Percentiles rank a stretch among this genome's conserved stretches.
Conservation (phyloP, 768 basidiomycete species). For the Boletus sensibilis region DNA sequence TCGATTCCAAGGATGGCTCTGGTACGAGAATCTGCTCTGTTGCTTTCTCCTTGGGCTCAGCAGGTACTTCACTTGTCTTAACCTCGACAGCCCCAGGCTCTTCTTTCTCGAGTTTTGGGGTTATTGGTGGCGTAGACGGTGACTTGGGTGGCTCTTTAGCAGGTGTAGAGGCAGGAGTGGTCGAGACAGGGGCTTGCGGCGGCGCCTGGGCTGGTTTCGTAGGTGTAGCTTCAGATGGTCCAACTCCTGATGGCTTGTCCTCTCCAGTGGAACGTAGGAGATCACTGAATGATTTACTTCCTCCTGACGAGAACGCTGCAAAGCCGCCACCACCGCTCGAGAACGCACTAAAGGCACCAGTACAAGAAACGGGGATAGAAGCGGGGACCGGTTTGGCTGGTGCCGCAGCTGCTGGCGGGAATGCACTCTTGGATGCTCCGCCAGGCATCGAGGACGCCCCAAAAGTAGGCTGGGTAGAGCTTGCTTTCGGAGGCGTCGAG, state of each 20-base stretch:
- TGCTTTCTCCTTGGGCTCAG: conserved; percentile 9
- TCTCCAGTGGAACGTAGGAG: conserved; percentile 46
- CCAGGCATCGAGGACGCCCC: conserved; percentile 39
- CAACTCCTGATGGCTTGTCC: conserved; percentile 22
- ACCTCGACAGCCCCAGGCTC: not conserved
- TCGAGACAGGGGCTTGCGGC: conserved; percentile 3
- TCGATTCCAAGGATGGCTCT: conserved; percentile 28
- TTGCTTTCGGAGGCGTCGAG: conserved; percentile 25
- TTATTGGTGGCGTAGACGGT: not conserved
- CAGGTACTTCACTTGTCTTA: not conserved
- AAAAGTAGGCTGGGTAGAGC: conserved; percentile 33
- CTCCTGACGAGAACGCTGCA: conserved; percentile 46
- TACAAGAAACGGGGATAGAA: conserved; percentile 17
- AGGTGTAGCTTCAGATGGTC: conserved; percentile 18
- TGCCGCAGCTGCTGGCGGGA: conserved; percentile 10
- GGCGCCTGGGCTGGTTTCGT: not conserved
- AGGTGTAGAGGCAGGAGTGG: conserved; percentile 16
- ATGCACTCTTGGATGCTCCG: conserved; percentile 18
- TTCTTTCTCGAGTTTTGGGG: not conserved
- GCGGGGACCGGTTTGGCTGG: conserved; percentile 10
- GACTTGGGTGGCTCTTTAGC: conserved; percentile 9
- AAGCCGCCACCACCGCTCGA: conserved; percentile 44
- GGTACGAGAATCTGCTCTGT: conserved; percentile 3
- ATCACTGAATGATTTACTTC: conserved; percentile 59
- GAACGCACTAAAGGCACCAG: conserved; percentile 30